phyloP scores from a whole-genome alignment of 2,329 filamentous ascomycete genomes.

The Daldinia sp. region DNA sequence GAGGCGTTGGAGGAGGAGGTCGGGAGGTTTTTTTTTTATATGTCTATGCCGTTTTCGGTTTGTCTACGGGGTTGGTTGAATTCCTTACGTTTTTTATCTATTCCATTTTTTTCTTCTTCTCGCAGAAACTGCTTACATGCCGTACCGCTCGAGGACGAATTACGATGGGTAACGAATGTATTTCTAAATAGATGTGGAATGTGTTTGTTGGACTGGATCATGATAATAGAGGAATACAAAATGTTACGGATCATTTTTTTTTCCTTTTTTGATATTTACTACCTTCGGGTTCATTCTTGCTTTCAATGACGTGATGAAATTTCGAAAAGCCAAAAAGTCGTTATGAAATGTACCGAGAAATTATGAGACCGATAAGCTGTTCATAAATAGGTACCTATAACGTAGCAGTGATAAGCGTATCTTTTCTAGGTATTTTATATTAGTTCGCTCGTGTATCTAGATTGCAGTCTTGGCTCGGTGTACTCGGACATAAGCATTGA shows the following conservation, averaged over 20 bases:
- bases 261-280: too few relatives aligned
- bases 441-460: slow-evolving; percentile 1
- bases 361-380: not conserved
- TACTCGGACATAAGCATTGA: slow-evolving; percentile 11
- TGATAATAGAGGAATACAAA: slow-evolving; percentile 19
- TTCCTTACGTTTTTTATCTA: not conserved
- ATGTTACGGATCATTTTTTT: not conserved
- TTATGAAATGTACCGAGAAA: not conserved
- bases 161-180: slow-evolving; percentile 30
- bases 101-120: slow-evolving; percentile 12
- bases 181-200: slow-evolving; percentile 15
- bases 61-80: not conserved
- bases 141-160: slow-evolving; percentile 16
- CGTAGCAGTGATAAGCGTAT: not conserved
- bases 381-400: not conserved
- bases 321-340: too few relatives aligned
- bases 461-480: slow-evolving; percentile 12
- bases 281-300: too few relatives aligned
- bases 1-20: slow-evolving; percentile 20
- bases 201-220: not conserved
- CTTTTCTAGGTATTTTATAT: too few relatives aligned
- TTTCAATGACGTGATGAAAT: too few relatives aligned
- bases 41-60: not conserved
- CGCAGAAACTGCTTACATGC: slow-evolving; percentile 9
- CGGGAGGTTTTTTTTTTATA: too few relatives aligned